Conservation (phyloP, 768 basidiomycete species). For the Leccinum fibrillosum region DNA sequence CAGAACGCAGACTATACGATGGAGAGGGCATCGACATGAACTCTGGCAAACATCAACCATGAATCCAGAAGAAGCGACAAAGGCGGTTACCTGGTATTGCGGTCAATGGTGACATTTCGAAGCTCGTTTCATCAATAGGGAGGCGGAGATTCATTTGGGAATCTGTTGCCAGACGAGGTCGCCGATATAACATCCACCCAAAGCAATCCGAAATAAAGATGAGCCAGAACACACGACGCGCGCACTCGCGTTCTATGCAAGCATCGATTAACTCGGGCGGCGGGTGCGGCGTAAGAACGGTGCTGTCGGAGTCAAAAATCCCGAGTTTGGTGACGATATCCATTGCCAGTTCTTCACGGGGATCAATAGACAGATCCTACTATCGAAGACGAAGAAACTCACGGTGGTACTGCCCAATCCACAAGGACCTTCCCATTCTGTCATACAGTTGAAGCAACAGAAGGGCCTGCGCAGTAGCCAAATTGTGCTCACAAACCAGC, state of each 20-base stretch:
- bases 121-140: conserved; percentile 80
- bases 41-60: conserved; percentile 41
- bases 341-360: conserved; percentile 52
- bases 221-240: conserved; percentile 81
- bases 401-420: conserved; percentile 32
- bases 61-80: neutral
- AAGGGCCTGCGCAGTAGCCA: conserved; percentile 74
- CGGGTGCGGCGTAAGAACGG: conserved; percentile 55
- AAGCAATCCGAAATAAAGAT: conserved; percentile 60
- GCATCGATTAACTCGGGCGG: conserved; percentile 57
- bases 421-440: conserved; percentile 38
- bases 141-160: conserved; percentile 58
- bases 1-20: conserved; percentile 46
- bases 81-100: conserved; percentile 29
- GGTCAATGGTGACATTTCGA: conserved; percentile 59
- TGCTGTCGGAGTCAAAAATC: conserved; percentile 60
- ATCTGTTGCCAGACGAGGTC: conserved; percentile 34
- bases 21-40: conserved; percentile 65
- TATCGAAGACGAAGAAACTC: conserved; percentile 9
- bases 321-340: conserved; percentile 66
- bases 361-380: conserved; percentile 12
- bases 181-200: conserved; percentile 36
- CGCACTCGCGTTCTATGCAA: conserved; percentile 70
- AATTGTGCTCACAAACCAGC: conserved; percentile 57
- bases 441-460: conserved; percentile 71